Evolutionary conservation across 2,329 filamentous ascomycete genomes (phyloP), one percentile per base, ranked within the genome.

Genomic region (Pseudopyricularia javanii): DNA sequence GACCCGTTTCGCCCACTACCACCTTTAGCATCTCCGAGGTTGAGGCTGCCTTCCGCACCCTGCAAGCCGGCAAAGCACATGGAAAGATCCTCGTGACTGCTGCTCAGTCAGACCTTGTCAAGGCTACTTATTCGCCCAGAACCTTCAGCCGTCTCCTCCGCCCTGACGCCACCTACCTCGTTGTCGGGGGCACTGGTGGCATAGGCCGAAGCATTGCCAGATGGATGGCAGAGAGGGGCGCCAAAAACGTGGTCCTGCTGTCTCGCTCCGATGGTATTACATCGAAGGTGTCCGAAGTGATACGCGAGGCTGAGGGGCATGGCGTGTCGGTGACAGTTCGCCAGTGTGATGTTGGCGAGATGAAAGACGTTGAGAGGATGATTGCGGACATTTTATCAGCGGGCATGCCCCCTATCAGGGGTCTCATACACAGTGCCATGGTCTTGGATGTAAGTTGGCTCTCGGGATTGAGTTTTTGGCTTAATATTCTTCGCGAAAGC

Each of bases 101-200:
- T 6, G 49, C 50, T 1, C 22, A 33, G 1, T 34, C 55, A 2
- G 56, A 58, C 24, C 28, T 49, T 33, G 54, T 55, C 30, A 55
- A 55, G 53, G 52, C 52, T 22, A 53, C 52, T 8, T 50, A 53
- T 30, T 34, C 53, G n/a, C 28, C 47, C n/a, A 37, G 45, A n/a
- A 35, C 53, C 7, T 55, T 53, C 33, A 30, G 53, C n/a, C 32
- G 34, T 12, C 52, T 4, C 34, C 49, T 59, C 22, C 33, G 50
- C 15, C 37, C 51, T 24, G 54, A 61, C 26, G 60, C 56, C 2
- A 60, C 57, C 3, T 62, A 61, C 49, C 20, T 62, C 28, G 52
- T 61, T 12, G 55, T 56, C 17, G 60, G 59, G 1, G 60, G 59
- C 0, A 56, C 56, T n/a, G 56, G 60, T 15, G 60, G 60, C 4